Conservation (phyloP, 2,329 filamentous ascomycete genomes). For the Aureobasidium sp. region DNA sequence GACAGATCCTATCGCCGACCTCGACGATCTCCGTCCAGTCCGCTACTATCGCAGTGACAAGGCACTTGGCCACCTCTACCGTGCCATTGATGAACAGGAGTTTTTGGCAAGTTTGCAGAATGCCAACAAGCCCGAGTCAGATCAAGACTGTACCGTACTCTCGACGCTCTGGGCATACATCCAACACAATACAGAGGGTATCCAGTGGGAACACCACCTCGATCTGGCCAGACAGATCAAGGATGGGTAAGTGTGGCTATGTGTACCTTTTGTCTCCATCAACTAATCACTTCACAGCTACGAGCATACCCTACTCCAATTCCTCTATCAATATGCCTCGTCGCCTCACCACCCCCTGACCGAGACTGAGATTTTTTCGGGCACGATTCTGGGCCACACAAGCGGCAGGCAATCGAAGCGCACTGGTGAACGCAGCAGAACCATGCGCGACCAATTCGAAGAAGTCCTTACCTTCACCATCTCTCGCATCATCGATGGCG, state of each 20-base stretch:
- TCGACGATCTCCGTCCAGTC: slow-evolving; percentile 31
- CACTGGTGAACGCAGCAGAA: slow-evolving; percentile 30
- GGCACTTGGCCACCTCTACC: slow-evolving; percentile 63
- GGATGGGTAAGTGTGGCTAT: slow-evolving; percentile 36
- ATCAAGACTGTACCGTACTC: slow-evolving; percentile 21
- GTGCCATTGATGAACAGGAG: slow-evolving; percentile 62
- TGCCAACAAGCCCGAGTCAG: slow-evolving; percentile 16
- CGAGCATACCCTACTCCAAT: slow-evolving; percentile 44
- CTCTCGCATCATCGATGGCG: slow-evolving; percentile 39
- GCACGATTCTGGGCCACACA: slow-evolving; percentile 49
- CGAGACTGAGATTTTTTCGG: slow-evolving; percentile 52
- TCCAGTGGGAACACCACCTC: slow-evolving; percentile 36
- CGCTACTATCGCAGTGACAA: slow-evolving; percentile 63
- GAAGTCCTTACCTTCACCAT: slow-evolving; percentile 36
- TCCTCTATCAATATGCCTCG: slow-evolving; percentile 41
- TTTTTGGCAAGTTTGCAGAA: slow-evolving; percentile 50
- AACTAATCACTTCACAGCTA: slow-evolving; percentile 36
- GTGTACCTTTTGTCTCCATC: background rate
- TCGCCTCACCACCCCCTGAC: slow-evolving; percentile 37
- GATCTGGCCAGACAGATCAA: slow-evolving; percentile 36
- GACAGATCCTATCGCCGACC: slow-evolving; percentile 19
- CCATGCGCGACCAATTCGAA: slow-evolving; percentile 36
- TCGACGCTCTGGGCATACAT: slow-evolving; percentile 36
- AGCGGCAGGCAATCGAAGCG: slow-evolving; percentile 27
- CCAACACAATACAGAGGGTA: slow-evolving; percentile 25